These are phyloP conservation scores for Hyaloscypha variabilis DNA, from an alignment of 495 filamentous ascomycete species.

Conservation along the genomic window DNA sequence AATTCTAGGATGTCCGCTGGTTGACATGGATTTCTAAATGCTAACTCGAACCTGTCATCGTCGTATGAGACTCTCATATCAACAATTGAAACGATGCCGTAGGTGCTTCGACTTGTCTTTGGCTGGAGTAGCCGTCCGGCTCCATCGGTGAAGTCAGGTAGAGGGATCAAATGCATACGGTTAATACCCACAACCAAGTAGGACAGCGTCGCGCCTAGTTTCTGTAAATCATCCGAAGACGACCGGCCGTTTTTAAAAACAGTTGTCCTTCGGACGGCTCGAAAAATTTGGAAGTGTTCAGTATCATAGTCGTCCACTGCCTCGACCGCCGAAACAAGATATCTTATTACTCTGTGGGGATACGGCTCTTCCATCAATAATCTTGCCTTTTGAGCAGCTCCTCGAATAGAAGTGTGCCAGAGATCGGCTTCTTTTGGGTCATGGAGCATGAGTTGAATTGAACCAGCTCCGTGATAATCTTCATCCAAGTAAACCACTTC, in stretches of 20 bases:
- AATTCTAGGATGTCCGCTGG: conserved; percentile 67
- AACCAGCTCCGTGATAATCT: conserved; percentile 59
- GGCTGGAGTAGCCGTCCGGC: conserved; percentile 49
- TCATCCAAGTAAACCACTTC: conserved; percentile 81
- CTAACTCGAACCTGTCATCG: conserved; percentile 85
- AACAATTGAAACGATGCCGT: conserved; percentile 77
- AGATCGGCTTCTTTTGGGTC: conserved; percentile 74
- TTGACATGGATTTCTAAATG: conserved; percentile 75
- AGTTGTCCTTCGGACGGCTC: conserved; percentile 75
- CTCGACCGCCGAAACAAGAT: conserved; percentile 69
- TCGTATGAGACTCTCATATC: conserved; percentile 65
- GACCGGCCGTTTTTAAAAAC: conserved; percentile 55
- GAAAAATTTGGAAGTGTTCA: conserved; percentile 75
- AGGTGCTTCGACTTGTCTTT: conserved; percentile 46
- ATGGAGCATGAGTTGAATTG: conserved; percentile 69
- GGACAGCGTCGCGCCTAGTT: conserved; percentile 70
- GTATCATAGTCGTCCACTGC: conserved; percentile 68
- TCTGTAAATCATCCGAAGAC: conserved; percentile 78
- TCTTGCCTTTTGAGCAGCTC: conserved; percentile 57
- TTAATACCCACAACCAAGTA: conserved; percentile 87
- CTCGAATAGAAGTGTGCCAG: conserved; percentile 72
- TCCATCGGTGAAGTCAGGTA: conserved; percentile 62
- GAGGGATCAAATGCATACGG: conserved; percentile 78
- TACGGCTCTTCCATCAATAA: conserved; percentile 54
- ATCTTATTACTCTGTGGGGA: conserved; percentile 60